Evolutionary conservation across 306 rosid species (phyloP), one percentile per base, ranked within the genome.

Genomic region (Trifolium pratense): DNA sequence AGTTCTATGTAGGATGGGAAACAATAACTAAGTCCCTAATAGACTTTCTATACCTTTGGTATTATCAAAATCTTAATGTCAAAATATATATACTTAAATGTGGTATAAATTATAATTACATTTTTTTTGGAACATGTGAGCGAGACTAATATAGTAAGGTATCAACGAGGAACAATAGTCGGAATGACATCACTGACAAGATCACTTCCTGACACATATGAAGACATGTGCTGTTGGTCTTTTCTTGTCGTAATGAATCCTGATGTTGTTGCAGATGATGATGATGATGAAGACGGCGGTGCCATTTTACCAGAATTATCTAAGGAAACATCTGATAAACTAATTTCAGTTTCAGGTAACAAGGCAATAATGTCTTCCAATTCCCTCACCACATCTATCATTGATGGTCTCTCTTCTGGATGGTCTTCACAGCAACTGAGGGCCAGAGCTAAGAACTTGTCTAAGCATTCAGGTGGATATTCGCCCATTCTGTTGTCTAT

Each of bases 311-410:
- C 75, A 66, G 87, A 72, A 81, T 42, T 69, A 34, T 77, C 61
- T 3, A 80, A 68, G 43, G 85, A 51, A 31, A 77, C 43, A 73
- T 85, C 87, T 29, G 91, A 75, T 70, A 77, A 79, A 39, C 37
- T 16, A 16, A 73, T 83, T 70, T 86, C 86, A 4, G 77, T 57
- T 70, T 84, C 92, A 5, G 96, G 93, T 55, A 83, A 51, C 79
- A 80, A 75, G 36, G 77, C 74, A 39, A 83, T 82, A 39, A 90
- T 83, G 77, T 81, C 81, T 77, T 90, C 93, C 0, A 90, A 80
- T 83, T 88, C 87, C 78, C 91, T 88, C 60, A 88, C 96, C 79
- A 90, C 93, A 48, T 85, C 93, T 51, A 73, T 2, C 96, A 88
- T 88, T 21, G 84, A 74, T 15, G 96, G 96, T 20, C 96, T 64